Percentiles rank a stretch among this genome's conserved stretches.
These are phyloP conservation scores for Verticillium longisporum DNA, from an alignment of 2,329 filamentous ascomycete species.

Conservation along the genomic window DNA sequence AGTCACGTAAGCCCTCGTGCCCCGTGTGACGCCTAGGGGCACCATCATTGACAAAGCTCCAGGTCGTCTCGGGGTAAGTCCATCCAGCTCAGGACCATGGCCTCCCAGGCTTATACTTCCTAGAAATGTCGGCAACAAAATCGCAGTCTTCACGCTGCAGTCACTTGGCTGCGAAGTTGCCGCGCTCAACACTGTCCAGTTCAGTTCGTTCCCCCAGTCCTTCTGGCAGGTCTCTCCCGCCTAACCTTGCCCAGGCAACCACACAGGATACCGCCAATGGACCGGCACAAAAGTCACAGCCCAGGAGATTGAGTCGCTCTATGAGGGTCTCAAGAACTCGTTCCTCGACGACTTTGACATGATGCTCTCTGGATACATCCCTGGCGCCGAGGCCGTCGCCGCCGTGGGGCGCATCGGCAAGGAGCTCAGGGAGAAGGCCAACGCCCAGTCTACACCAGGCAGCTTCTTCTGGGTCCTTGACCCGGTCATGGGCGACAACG, in stretches of 20 bases:
- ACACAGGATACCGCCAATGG: conserved; percentile 85
- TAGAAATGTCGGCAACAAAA: conserved; percentile 97
- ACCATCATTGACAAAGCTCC: neutral
- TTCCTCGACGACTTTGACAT: conserved; percentile 87
- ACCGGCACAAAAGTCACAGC: conserved; percentile 79
- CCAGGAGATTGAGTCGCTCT: conserved; percentile 76
- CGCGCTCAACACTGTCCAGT: conserved; percentile 92
- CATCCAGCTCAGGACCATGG: neutral
- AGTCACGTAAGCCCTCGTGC: conserved; percentile 75
- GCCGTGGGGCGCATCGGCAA: conserved; percentile 78
- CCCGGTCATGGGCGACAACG: conserved; percentile 97
- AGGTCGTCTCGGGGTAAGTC: conserved; percentile 38
- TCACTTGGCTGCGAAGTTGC: conserved; percentile 89
- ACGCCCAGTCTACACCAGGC: conserved; percentile 47
- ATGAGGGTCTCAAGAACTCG: conserved; percentile 75
- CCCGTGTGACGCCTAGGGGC: neutral
- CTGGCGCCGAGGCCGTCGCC: conserved; percentile 76
- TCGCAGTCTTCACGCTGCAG: conserved; percentile 92
- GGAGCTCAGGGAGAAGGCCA: conserved; percentile 65
- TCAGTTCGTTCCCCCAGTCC: conserved; percentile 51
- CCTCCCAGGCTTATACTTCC: neutral
- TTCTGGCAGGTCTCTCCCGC: neutral
- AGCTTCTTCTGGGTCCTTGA: conserved; percentile 96
- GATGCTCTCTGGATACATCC: conserved; percentile 91
- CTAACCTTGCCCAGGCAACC: conserved; percentile 61